Base-by-base conservation (phyloP, 139 green algal species). In the Astrephomene gubernaculifera region DNA sequence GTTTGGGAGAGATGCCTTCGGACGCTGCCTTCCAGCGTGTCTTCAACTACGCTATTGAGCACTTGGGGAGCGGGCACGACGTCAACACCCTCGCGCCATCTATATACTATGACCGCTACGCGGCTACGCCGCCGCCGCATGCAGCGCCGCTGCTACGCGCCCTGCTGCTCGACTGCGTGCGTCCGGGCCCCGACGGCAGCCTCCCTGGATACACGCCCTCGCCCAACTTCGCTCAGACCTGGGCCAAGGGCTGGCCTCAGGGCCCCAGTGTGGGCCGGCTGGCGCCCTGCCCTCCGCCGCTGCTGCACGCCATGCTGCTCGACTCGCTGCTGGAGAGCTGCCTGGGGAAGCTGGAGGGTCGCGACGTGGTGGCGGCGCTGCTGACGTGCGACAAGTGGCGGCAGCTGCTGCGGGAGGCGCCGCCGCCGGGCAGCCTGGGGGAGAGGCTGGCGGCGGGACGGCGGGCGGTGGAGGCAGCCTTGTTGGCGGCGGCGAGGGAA, bases 131-230 rank as follows among this genome's bases (percentile, higher is more conserved):
- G 17, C 12, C 33, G 39, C 17, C 68, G 21, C 12, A 31, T 65
- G 12, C 17, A 21, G 12, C 54, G 54, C 82, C 82, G 52, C 57
- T 33, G 0, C 71, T 87, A 35, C 64, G 74, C 14, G 35, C 52
- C 3, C 49, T 76, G n/a, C n/a, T n/a, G n/a, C n/a, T n/a, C n/a
- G n/a, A n/a, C n/a, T n/a, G n/a, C n/a, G n/a, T n/a, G n/a, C 71
- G 29, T 38, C 83, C 83, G 8, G 38, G 29, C 1, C 0, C 10
- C 27, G 41, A 74, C 44, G 84, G 84, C 67, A 36, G 2, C 9
- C 75, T 88, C 36, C 67, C 39, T 33, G 84, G 84, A 39, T 88
- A 88, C 75, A 67, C 38, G 14, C 84, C 84, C 39, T 88, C 84
- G 8, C 52, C 75, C 29, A 29, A 31, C 33, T 81, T 88, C 31